Base-by-base conservation (phyloP, 106 monocot genomes). In the Vanilla planifolia region DNA sequence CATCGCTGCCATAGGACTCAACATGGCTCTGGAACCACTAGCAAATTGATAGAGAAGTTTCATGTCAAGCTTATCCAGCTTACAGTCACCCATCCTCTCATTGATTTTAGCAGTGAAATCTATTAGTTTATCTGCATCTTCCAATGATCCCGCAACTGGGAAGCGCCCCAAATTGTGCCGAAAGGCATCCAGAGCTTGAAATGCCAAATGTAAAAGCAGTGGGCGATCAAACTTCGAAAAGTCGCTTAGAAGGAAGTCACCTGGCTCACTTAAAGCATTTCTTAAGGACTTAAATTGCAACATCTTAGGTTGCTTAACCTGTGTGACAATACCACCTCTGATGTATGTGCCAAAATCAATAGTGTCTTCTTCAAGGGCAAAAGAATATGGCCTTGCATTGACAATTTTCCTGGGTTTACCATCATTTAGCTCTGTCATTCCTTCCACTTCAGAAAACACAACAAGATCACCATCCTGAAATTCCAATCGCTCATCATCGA, bases 1-100 rank as follows among this genome's bases (percentile, higher is more conserved):
- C 56, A 82, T 72, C 29, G 78, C 86, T 68, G 86, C 86, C 86
- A 87, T 82, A 33, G 86, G 86, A 75, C 82, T 87, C 75, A 87
- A 70, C 59, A 82, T 61, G 33, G 86, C 75, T 34, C 72, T 72
- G 15, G 86, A 74, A 62, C 86, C 86, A 79, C 39, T 59, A 26
- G 86, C 48, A 58, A 87, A 87, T 33, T 82, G 81, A 29, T 32
- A 58, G 35, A 87, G 37, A 32, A 87, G 58, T 65, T 82, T 79
- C 43, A 57, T 77, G 51, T 82, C 78, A 48, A 79, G 56, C 21
- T 72, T 55, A 41, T 71, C 71, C 9, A 86, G 3, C 63, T 79
- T 78, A 55, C 37, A 20, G 36, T 78, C 78, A 27, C 67, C 73
- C 23, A 68, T 16, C 11, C 26, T 53, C 26, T 82, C 75, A 69